These are phyloP conservation scores for Fonsecaea multimorphosa DNA, from an alignment of 2,329 filamentous ascomycete genomes.

Conservation along the genomic window DNA sequence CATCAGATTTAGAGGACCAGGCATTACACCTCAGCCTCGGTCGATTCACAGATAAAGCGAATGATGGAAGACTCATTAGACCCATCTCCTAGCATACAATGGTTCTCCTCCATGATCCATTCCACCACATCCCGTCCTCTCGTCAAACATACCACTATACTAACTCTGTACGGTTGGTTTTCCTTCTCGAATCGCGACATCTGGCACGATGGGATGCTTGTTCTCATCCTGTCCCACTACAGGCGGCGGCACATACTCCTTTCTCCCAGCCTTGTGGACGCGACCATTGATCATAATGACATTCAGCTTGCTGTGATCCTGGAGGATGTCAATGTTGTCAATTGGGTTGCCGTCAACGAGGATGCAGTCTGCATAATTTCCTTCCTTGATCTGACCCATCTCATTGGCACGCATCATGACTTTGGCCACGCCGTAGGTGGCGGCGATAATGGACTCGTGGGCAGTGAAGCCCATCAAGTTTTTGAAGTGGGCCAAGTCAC, in stretches of 20 bases:
- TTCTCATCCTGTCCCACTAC: conserved; percentile 26
- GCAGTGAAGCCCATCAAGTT: conserved; percentile 55
- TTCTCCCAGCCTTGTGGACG: conserved; percentile 49
- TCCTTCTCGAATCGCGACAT: conserved; percentile 18
- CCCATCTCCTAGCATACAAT: not conserved
- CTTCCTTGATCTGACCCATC: conserved; percentile 51
- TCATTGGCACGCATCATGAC: conserved; percentile 51
- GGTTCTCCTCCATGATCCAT: not conserved
- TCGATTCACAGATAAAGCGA: not conserved
- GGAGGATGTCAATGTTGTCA: conserved; percentile 50
- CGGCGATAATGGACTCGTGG: conserved; percentile 53
- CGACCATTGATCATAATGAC: conserved; percentile 58
- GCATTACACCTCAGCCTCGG: not conserved
- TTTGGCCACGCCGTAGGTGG: conserved; percentile 50
- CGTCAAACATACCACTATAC: not conserved
- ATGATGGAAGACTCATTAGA: not conserved
- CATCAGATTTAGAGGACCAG: not conserved
- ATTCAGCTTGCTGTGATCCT: conserved; percentile 53
- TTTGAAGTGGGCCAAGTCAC: conserved; percentile 56
- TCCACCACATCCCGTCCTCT: not conserved
- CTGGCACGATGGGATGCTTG: conserved; percentile 25
- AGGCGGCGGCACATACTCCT: conserved; percentile 32
- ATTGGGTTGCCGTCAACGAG: conserved; percentile 56
- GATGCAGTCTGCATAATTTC: conserved; percentile 54
- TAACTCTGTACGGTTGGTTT: conserved; percentile 7